Percentiles rank a stretch among this genome's conserved stretches.
Evolutionary conservation across 768 basidiomycete species (phyloP).

Genomic region (Fomitopsis pulvina): DNA sequence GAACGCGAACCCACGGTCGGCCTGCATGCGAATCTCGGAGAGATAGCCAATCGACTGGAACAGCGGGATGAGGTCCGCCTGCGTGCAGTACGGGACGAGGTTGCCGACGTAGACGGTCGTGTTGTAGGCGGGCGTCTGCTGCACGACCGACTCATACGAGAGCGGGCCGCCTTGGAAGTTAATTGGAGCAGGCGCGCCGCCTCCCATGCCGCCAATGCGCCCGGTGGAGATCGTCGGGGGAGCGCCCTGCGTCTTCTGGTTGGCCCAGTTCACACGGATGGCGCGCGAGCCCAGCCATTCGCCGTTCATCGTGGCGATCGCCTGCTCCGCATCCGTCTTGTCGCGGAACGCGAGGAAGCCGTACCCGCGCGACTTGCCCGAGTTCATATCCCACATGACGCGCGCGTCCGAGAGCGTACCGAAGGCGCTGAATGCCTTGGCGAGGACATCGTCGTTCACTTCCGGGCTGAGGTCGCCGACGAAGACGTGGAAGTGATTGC

Average conservation of each 20-base stretch:
- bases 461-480: slow-evolving; percentile 99
- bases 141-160: slow-evolving; percentile 88
- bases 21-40: slow-evolving; percentile 98
- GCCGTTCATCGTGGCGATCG: slow-evolving; percentile 99
- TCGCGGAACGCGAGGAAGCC: slow-evolving; percentile 98
- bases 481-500: slow-evolving; percentile 96
- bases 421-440: slow-evolving; percentile 95
- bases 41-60: slow-evolving; percentile 99
- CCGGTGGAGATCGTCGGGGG: slow-evolving; percentile 9
- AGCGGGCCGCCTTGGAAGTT: slow-evolving; percentile 87
- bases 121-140: slow-evolving; percentile 92
- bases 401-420: slow-evolving; percentile 95
- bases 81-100: slow-evolving; percentile 94
- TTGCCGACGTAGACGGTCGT: slow-evolving; percentile 98
- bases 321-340: slow-evolving; percentile 98
- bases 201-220: slow-evolving; percentile 13
- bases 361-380: slow-evolving; percentile 96
- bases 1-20: slow-evolving; percentile 97
- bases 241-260: slow-evolving; percentile 91
- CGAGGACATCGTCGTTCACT: slow-evolving; percentile 95
- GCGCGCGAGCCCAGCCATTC: slow-evolving; percentile 98
- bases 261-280: slow-evolving; percentile 99
- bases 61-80: slow-evolving; percentile 94
- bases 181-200: slow-evolving; percentile 75
- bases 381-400: slow-evolving; percentile 99